A percentile compares a stretch with the other conserved stretches of the same genome.
phyloP scores from a whole-genome alignment of 371 early-diverging fungal species.

The Haplosporangium sp. region DNA sequence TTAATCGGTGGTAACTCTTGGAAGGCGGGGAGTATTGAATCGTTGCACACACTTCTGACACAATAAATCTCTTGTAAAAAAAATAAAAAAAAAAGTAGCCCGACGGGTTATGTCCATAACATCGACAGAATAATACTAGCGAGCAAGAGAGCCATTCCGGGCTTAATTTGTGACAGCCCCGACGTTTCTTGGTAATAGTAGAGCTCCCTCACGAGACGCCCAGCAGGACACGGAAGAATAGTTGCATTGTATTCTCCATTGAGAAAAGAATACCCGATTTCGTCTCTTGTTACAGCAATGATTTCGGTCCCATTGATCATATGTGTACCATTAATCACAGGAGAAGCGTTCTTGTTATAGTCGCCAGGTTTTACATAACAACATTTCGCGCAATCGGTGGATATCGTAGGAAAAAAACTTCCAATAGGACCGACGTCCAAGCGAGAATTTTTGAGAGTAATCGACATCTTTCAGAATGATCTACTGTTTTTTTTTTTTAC shows the following conservation, averaged over 20 bases:
- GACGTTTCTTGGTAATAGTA: constrained; percentile 3
- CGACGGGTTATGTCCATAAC: background rate
- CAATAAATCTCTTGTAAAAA: too few species aligned
- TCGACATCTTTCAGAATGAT: too few species aligned
- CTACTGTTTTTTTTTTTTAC: too few species aligned
- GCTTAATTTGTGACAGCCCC: background rate
- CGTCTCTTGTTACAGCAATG: constrained; percentile 1
- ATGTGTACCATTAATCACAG: constrained; percentile 13
- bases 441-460: background rate
- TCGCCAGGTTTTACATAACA: constrained; percentile 3
- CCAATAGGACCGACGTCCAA: background rate
- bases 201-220: background rate
- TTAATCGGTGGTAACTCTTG: too few species aligned
- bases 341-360: background rate
- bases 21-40: too few species aligned
- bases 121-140: constrained; percentile 1
- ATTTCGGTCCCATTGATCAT: constrained; percentile 11
- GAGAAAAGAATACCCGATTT: constrained; percentile 1
- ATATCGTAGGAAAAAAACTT: background rate
- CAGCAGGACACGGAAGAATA: constrained; percentile 7
- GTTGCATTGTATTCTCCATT: background rate
- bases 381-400: background rate
- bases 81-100: too few species aligned
- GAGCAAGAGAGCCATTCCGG: background rate
- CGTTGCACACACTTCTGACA: too few species aligned